Evolutionary conservation across 306 rosid species (phyloP).

Genomic region (Cucumis hystrix): DNA sequence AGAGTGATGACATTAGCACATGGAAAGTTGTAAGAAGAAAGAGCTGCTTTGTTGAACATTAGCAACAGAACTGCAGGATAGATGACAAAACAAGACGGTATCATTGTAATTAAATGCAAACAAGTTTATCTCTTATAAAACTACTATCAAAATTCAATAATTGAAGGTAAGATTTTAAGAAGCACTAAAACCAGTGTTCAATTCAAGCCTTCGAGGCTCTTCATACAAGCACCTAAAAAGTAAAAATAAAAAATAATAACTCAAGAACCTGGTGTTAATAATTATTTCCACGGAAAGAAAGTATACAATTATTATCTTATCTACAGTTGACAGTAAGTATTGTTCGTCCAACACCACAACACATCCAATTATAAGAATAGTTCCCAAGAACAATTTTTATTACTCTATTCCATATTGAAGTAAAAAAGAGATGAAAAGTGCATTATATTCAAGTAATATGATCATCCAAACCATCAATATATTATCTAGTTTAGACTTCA

Average conservation of each 20-base stretch:
- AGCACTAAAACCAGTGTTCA: background rate
- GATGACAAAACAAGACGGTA: background rate
- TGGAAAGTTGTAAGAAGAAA: conserved; percentile 74
- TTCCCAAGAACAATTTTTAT: background rate
- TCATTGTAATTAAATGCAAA: conserved; percentile 5
- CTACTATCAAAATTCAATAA: background rate
- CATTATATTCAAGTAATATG: background rate
- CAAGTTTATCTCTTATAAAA: background rate
- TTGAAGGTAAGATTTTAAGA: background rate
- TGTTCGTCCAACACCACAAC: background rate
- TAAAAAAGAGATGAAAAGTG: background rate
- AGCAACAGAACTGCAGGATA: conserved; percentile 62
- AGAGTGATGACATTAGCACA: conserved; percentile 85
- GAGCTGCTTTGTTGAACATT: conserved; percentile 93
- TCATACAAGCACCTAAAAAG: background rate
- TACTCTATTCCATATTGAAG: background rate
- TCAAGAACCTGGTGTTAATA: background rate
- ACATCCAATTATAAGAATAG: background rate
- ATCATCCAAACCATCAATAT: background rate
- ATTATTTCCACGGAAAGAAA: background rate
- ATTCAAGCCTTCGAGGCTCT: background rate
- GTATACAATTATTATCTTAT: background rate
- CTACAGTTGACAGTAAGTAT: background rate
- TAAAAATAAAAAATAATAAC: background rate
- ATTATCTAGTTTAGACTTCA: background rate